These are phyloP conservation scores for Parasitella parasitica DNA, from an alignment of 371 early-diverging fungal species.

Conservation along the genomic window DNA sequence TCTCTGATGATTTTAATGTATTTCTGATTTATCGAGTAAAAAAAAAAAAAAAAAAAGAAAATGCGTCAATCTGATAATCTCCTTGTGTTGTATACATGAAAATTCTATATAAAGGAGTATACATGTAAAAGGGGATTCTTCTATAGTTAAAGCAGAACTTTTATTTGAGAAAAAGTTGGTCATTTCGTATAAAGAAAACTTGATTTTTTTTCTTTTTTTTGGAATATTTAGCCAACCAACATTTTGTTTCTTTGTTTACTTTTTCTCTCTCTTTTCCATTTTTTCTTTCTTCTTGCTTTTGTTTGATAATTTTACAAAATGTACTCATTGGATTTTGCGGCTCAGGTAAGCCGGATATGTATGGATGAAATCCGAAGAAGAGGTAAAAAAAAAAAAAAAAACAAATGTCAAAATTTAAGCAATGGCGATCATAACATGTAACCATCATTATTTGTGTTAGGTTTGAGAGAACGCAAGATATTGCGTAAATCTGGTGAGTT, in stretches of 20 bases:
- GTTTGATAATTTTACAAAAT: background rate
- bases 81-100: background rate
- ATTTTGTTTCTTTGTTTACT: background rate
- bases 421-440: background rate
- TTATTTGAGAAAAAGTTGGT: background rate
- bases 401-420: background rate
- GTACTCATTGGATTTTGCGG: conserved; percentile 42
- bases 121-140: background rate
- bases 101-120: background rate
- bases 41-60: background rate
- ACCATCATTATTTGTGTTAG: conserved; percentile 9
- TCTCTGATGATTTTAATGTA: too few relatives aligned
- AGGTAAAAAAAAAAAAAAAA: too few relatives aligned
- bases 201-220: too few relatives aligned
- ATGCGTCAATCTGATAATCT: too few relatives aligned
- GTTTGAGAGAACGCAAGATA: conserved; percentile 45
- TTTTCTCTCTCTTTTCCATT: background rate
- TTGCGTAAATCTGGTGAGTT: conserved; percentile 45
- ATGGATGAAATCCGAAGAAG: conserved; percentile 43
- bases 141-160: background rate
- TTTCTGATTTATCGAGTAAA: too few relatives aligned
- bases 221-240: background rate
- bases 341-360: conserved; percentile 41
- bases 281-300: background rate
- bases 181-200: background rate